These are phyloP conservation scores for Trypanosoma platydactyli DNA, from an alignment of 208 protist species.

Conservation along the genomic window DNA sequence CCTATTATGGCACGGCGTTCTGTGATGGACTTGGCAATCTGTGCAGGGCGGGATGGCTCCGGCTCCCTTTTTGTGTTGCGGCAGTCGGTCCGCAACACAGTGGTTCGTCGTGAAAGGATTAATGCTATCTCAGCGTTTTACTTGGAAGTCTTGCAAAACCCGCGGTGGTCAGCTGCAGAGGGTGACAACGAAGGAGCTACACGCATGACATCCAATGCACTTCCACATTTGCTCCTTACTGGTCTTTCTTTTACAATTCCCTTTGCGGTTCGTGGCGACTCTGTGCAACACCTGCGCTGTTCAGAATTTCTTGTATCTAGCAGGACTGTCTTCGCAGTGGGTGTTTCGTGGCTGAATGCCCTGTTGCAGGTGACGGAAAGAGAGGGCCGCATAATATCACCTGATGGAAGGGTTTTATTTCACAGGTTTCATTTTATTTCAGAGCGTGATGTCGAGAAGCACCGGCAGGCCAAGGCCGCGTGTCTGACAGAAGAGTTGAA, in stretches of 20 bases:
- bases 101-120: slow-evolving; percentile 57
- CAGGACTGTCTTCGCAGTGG: slow-evolving; percentile 63
- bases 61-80: slow-evolving; percentile 67
- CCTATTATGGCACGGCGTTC: slow-evolving; percentile 32
- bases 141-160: slow-evolving; percentile 21
- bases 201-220: not conserved
- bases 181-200: slow-evolving; percentile 10
- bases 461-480: slow-evolving; percentile 13
- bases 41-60: slow-evolving; percentile 44
- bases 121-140: slow-evolving; percentile 83
- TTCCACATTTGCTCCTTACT: slow-evolving; percentile 64
- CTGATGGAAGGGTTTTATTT: slow-evolving; percentile 50
- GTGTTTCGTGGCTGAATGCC: slow-evolving; percentile 41
- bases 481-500: slow-evolving; percentile 10
- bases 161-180: slow-evolving; percentile 10
- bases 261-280: slow-evolving; percentile 64
- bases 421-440: slow-evolving; percentile 30
- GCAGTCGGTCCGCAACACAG: slow-evolving; percentile 59
- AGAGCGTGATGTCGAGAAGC: slow-evolving; percentile 18
- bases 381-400: slow-evolving; percentile 61
- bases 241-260: slow-evolving; percentile 74
- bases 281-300: slow-evolving; percentile 70
- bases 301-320: slow-evolving; percentile 45
- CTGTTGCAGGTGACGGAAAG: slow-evolving; percentile 79
- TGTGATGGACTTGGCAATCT: slow-evolving; percentile 69